phyloP scores from a whole-genome alignment of 495 filamentous ascomycete genomes.

The Talaromyces liani region DNA sequence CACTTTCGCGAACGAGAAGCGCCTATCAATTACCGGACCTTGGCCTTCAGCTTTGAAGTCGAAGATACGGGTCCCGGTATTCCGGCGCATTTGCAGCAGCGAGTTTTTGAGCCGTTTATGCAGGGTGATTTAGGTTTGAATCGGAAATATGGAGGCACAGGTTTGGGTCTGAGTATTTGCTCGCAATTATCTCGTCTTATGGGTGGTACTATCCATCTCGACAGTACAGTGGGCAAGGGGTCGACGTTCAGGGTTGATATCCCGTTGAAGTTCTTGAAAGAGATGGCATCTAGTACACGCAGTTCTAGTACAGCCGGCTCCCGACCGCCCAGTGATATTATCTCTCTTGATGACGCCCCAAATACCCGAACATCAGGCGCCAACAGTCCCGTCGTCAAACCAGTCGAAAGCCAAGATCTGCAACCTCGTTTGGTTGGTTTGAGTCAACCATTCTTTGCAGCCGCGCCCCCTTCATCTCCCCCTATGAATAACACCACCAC shows the following conservation, averaged over 20 bases:
- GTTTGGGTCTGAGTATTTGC: slow-evolving; percentile 85
- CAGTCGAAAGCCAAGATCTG: slow-evolving; percentile 33
- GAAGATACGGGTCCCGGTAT: slow-evolving; percentile 91
- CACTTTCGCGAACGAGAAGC: slow-evolving; percentile 4
- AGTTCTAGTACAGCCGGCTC: slow-evolving; percentile 18
- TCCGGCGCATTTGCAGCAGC: slow-evolving; percentile 61
- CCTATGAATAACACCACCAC: slow-evolving; percentile 18
- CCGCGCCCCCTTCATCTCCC: slow-evolving; percentile 35
- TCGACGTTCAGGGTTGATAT: slow-evolving; percentile 79
- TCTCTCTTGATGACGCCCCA: slow-evolving; percentile 19
- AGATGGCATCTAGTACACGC: slow-evolving; percentile 46
- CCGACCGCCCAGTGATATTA: slow-evolving; percentile 19
- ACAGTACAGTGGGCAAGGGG: slow-evolving; percentile 66
- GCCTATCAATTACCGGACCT: slow-evolving; percentile 40
- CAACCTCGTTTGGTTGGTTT: slow-evolving; percentile 77
- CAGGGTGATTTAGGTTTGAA: slow-evolving; percentile 83
- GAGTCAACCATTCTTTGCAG: slow-evolving; percentile 78
- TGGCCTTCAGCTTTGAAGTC: slow-evolving; percentile 79
- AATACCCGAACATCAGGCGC: neutral
- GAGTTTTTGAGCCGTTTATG: slow-evolving; percentile 90
- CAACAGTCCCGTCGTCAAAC: slow-evolving; percentile 15
- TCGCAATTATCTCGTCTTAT: slow-evolving; percentile 77
- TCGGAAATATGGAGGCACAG: slow-evolving; percentile 87
- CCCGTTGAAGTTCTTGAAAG: slow-evolving; percentile 69
- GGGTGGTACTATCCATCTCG: slow-evolving; percentile 66